A percentile compares a stretch with the other conserved stretches of the same genome.
These are phyloP conservation scores for Barnettozyma botsteinii DNA, from an alignment of 805 yeast species.

Conservation along the genomic window DNA sequence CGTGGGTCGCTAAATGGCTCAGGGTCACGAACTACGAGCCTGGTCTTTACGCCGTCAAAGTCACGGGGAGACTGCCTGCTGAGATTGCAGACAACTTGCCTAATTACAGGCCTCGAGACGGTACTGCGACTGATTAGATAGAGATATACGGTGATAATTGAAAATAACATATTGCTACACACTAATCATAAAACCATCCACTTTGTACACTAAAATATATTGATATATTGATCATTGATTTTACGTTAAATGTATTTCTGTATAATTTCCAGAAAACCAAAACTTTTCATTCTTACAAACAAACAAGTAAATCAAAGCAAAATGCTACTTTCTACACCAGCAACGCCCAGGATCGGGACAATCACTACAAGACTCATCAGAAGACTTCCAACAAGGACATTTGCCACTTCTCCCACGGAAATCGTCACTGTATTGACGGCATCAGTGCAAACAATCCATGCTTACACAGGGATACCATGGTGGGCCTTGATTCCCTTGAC, in stretches of 20 bases:
- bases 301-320: not conserved
- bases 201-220: no score
- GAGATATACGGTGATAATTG: not conserved
- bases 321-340: not conserved
- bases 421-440: slow-evolving; percentile 23
- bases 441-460: slow-evolving; percentile 43
- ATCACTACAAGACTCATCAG: not conserved
- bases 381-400: slow-evolving; percentile 4
- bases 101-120: slow-evolving; percentile 91
- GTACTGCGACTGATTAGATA: slow-evolving; percentile 60
- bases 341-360: not conserved
- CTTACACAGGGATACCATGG: slow-evolving; percentile 71
- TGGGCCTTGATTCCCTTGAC: slow-evolving; percentile 69
- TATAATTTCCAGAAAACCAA: no score
- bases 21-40: slow-evolving; percentile 84
- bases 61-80: slow-evolving; percentile 85
- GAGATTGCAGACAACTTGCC: slow-evolving; percentile 73
- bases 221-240: no score
- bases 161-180: no score
- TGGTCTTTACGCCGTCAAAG: slow-evolving; percentile 91
- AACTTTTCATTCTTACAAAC: no score
- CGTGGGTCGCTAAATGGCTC: slow-evolving; percentile 97
- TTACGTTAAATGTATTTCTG: no score
- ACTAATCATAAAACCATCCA: no score
- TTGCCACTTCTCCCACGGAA: slow-evolving; percentile 11